Base-by-base conservation (phyloP, 176 grass and related monocot species). In the Oryza coarctata region DNA sequence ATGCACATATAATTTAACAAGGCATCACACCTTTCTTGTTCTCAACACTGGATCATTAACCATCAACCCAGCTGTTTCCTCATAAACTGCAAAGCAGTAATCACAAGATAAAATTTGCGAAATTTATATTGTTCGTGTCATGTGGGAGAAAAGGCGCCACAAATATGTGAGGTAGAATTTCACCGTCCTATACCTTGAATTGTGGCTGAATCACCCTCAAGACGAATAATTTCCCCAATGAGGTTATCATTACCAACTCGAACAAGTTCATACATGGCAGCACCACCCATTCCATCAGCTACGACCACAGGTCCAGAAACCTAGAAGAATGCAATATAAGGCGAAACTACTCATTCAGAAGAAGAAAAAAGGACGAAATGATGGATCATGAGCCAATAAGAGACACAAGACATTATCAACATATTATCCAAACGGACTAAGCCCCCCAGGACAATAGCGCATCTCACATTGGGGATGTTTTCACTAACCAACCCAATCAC, bases 201-300 rank as follows among this genome's bases (percentile, higher is more conserved):
- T 5, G 93, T 95, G 43, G 93, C 93, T 49, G 93, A 95, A 76
- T 95, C 90, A 34, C 90, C 93, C 82, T 95, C 93, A n/a, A 95
- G 90, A 86, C 93, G 93, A 71, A 95, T 95, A 85, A 95, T 95
- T 57, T 95, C 93, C 14, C 93, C 93, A 32, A 95, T 95, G 23
- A 95, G 90, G 28, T 89, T 92, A 76, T 95, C 93, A 89, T 95
- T 58, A 63, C 93, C 93, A 1, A 95, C 93, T 86, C 93, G 93
- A 38, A 95, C 93, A 39, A 92, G 79, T 82, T 95, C 93, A 83
- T 95, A 92, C 90, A 95, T 95, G 70, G 93, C 93, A 40, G 93
- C 90, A 35, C 90, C 93, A n/a, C 85, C 90, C 93, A 95, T 95
- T 76, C 93, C 93, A 92, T 95, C 93, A 15, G 93, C 93, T 22